Evolutionary conservation across 176 grass and related monocot species (phyloP).

Genomic region (Carex pumila): DNA sequence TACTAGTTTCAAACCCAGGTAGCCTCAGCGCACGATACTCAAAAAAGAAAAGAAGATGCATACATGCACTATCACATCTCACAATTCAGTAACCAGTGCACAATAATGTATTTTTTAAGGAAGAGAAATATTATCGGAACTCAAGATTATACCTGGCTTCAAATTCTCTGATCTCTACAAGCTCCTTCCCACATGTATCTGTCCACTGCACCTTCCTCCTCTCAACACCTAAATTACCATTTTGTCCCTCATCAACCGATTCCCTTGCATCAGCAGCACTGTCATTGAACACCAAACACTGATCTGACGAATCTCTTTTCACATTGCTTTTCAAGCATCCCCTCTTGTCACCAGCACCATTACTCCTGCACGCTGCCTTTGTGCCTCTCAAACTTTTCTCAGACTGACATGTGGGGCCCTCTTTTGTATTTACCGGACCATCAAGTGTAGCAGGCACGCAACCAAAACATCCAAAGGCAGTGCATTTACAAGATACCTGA

Average conservation of each 20-base stretch:
- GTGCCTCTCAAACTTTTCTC: constrained; percentile 29
- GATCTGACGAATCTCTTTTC: constrained; percentile 59
- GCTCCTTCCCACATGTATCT: constrained; percentile 89
- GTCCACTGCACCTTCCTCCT: constrained; percentile 95
- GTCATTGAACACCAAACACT: constrained; percentile 41
- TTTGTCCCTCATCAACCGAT: constrained; percentile 68
- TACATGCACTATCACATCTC: not conserved
- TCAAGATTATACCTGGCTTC: constrained; percentile 58
- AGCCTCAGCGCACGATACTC: not conserved
- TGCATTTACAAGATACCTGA: constrained; percentile 39
- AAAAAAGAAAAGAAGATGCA: not conserved
- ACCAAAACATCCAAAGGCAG: constrained; percentile 76
- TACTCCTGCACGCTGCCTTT: constrained; percentile 21
- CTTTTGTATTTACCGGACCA: constrained; percentile 39
- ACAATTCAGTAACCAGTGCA: not conserved
- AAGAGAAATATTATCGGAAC: not conserved
- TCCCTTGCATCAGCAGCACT: constrained; percentile 45
- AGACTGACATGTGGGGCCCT: constrained; percentile 10
- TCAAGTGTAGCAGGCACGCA: constrained; percentile 42
- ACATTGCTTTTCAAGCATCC: constrained; percentile 80
- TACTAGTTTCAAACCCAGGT: not conserved
- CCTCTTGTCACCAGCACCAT: constrained; percentile 34
- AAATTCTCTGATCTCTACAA: constrained; percentile 96
- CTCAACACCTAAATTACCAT: constrained; percentile 43
- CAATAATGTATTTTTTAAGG: not conserved